phyloP scores from a whole-genome alignment of 202 grass and related monocot genomes.

The Elaeis oleifera region DNA sequence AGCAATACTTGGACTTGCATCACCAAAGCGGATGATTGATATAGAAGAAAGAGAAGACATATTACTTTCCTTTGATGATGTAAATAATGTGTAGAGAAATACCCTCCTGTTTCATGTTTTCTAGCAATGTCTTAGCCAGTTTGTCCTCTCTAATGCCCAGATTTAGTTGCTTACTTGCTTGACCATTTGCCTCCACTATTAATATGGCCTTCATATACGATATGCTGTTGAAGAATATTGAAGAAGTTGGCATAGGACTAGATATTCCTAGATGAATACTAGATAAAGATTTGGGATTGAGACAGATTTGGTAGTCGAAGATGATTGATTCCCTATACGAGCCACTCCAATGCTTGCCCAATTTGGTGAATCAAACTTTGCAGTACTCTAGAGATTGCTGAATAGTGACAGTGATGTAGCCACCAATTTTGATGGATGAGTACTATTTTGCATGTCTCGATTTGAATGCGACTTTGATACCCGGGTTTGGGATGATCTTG shows the following conservation, averaged over 20 bases:
- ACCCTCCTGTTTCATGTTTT: slow-evolving; percentile 23
- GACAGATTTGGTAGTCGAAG: slow-evolving; percentile 38
- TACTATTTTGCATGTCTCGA: slow-evolving; percentile 36
- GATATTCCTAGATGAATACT: slow-evolving; percentile 27
- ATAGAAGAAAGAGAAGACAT: slow-evolving; percentile 41
- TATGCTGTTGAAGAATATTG: slow-evolving; percentile 25
- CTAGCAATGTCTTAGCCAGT: slow-evolving; percentile 22
- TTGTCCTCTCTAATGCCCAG: slow-evolving; percentile 27
- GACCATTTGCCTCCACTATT: slow-evolving; percentile 29
- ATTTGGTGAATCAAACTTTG: slow-evolving; percentile 31
- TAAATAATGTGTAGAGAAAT: slow-evolving; percentile 29
- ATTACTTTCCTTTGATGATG: slow-evolving; percentile 28
- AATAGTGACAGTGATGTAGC: slow-evolving; percentile 30
- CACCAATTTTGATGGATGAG: slow-evolving; percentile 35
- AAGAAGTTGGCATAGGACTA: slow-evolving; percentile 9
- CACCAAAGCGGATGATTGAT: slow-evolving; percentile 24
- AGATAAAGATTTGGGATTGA: slow-evolving; percentile 37
- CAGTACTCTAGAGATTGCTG: slow-evolving; percentile 27
- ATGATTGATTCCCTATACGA: slow-evolving; percentile 26
- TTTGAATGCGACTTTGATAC: slow-evolving; percentile 40
- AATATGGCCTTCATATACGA: slow-evolving; percentile 27
- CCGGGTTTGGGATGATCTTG: slow-evolving; percentile 33
- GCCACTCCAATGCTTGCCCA: slow-evolving; percentile 24
- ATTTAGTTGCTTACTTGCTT: slow-evolving; percentile 22
- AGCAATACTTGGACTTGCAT: slow-evolving; percentile 27